Base-by-base conservation (phyloP, 768 basidiomycete genomes). In the Mycena filopes region DNA sequence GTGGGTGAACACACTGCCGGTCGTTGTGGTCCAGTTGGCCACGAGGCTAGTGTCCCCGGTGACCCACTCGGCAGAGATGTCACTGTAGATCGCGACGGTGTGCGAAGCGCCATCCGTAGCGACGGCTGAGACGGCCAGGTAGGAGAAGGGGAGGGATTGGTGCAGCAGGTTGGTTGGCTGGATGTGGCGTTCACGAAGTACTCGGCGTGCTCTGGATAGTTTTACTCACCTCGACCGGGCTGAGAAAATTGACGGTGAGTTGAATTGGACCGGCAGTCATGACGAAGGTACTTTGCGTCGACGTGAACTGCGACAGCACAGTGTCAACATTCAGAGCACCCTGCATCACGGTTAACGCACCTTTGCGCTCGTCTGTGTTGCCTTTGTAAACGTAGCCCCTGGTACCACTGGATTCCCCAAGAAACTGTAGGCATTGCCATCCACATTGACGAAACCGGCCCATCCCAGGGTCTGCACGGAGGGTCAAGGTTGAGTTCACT, bases 201-300 rank as follows among this genome's bases (percentile, higher is more conserved):
- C n/a, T n/a, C n/a, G n/a, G n/a, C n/a, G n/a, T n/a, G n/a, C n/a
- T n/a, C n/a, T n/a, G n/a, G n/a, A n/a, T n/a, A n/a, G n/a, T n/a
- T n/a, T n/a, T n/a, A n/a, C 71, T 53, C 71, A 88, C 88, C 80
- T 90, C 89, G n/a, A 91, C 84, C 15, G 89, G 89, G 65, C 87
- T 89, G 33, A 90, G 75, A 70, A 91, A 91, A 11, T 77, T 86
- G 16, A 86, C 82, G 16, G 85, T 86, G 36, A 90, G 65, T 64
- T 88, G 85, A n/a, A 91, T 77, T 6, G 86, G 85, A 7, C 89
- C 90, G 6, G 90, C 87, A 4, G 81, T 81, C 59, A 91, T 69
- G 6, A 84, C 81, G 66, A 90, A 91, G 29, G 79, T 82, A 65
- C 86, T 88, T 71, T 89, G 87, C 0, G 88, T 89, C 2, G 88